Evolutionary conservation across 1,284 basidiomycete species (phyloP), one percentile per base, ranked within the genome.

Genomic region (Psilocybe mexicana): DNA sequence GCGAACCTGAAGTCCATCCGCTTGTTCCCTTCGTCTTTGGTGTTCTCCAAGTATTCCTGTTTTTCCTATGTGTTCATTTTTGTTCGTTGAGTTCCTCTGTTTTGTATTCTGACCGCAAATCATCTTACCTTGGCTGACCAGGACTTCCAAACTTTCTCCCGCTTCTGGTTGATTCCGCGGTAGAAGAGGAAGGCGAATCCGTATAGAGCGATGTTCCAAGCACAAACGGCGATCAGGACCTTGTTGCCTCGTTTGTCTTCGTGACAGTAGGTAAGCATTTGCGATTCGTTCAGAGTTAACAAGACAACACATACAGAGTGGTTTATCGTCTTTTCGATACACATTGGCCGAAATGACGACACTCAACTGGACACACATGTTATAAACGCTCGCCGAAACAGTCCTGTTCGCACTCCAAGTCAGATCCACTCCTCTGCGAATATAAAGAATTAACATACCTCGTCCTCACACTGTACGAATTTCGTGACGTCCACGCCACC

Each of bases 401-500:
- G 84, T 85, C 43, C 84, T 78, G 47, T 48, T 5, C 51, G 23
- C 14, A 33, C 10, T 18, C 4, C 28, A 40, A 25, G 12, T n/a
- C 38, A n/a, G 12, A 11, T 4, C 14, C 11, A 40, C 4, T 11
- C 10, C 38, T 14, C 38, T n/a, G 4, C 38, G 10, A 2, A 7
- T 2, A 23, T 28, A 25, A 44, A 35, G 6, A 35, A 26, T 14
- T n/a, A 23, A 7, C 65, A 30, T 51, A 75, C 65, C 76, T 71
- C 12, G 79, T 83, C 43, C 80, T 72, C 1, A 87, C 85, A 54
- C 81, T 79, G 63, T 77, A 76, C 3, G 85, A 86, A 66, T 86
- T 86, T 48, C 83, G 76, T 6, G 84, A 87, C 0, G 79, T 76
- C 85, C 85, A 87, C 0, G 81, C 84, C 0, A 86, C 83, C 66